These are phyloP conservation scores for Wickerhamomyces rabaulensis DNA, from an alignment of 805 yeast species.

Conservation along the genomic window DNA sequence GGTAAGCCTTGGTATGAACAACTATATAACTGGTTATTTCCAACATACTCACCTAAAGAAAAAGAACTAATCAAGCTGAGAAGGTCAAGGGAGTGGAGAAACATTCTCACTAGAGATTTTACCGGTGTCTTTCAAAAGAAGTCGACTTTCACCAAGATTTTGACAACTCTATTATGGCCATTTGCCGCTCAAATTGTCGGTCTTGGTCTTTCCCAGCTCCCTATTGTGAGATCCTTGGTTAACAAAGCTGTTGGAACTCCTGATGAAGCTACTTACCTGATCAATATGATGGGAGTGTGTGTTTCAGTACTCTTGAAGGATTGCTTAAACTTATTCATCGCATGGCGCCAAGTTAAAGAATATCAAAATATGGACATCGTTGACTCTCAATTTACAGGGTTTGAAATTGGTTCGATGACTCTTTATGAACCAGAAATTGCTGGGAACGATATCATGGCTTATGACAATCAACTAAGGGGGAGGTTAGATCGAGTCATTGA, in stretches of 20 bases:
- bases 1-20: constrained; percentile 3
- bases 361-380: constrained; percentile 20
- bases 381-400: constrained; percentile 9
- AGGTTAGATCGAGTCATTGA: neutral
- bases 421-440: neutral
- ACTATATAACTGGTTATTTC: constrained; percentile 2
- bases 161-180: constrained; percentile 24
- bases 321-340: constrained; percentile 24
- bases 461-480: neutral
- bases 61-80: constrained; percentile 8
- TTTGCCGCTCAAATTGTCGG: constrained; percentile 24
- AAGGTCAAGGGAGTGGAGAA: constrained; percentile 21
- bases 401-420: constrained; percentile 2
- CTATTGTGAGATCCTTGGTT: constrained; percentile 18
- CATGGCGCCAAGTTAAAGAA: constrained; percentile 28
- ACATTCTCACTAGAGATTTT: constrained; percentile 26
- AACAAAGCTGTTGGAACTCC: constrained; percentile 27
- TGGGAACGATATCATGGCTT: neutral
- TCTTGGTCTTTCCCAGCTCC: constrained; percentile 17
- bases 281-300: constrained; percentile 31
- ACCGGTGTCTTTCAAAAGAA: constrained; percentile 19
- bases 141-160: constrained; percentile 13
- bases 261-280: constrained; percentile 29
- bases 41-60: constrained; percentile 3
- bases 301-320: constrained; percentile 28